A percentile compares a stretch with the other conserved stretches of the same genome.
Conservation (phyloP, 805 yeast species). For the Priceomyces medius region DNA sequence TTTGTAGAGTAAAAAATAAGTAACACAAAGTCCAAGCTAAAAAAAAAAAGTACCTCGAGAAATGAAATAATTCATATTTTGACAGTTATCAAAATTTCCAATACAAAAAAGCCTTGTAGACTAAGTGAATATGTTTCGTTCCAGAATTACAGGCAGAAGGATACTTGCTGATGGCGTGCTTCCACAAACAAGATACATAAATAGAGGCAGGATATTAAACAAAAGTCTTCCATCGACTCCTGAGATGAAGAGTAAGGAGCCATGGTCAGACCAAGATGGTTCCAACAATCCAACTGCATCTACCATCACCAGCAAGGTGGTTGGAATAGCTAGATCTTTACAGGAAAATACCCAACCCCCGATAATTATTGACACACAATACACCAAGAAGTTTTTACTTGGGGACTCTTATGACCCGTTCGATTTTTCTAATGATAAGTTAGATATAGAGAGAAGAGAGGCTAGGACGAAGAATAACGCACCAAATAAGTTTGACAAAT, state of each 20-base stretch:
- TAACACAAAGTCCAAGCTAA: not conserved
- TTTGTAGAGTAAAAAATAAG: not conserved
- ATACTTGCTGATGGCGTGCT: not conserved
- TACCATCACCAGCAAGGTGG: constrained; percentile 30
- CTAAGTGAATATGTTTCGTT: not conserved
- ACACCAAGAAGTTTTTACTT: constrained; percentile 47
- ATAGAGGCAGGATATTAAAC: not conserved
- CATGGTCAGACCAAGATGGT: constrained; percentile 25
- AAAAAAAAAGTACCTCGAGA: not conserved
- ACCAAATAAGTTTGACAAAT: constrained; percentile 27
- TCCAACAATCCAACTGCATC: constrained; percentile 9
- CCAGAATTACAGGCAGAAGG: not conserved
- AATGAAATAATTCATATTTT: not conserved
- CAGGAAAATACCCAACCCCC: constrained; percentile 34
- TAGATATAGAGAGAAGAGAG: constrained; percentile 47
- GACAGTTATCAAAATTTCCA: not conserved
- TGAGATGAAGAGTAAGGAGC: constrained; percentile 28
- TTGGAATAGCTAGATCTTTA: constrained; percentile 33
- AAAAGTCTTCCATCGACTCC: constrained; percentile 26
- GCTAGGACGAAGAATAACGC: constrained; percentile 20
- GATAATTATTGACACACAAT: constrained; percentile 26
- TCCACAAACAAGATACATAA: not conserved
- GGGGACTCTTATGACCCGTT: constrained; percentile 74
- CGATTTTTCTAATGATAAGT: constrained; percentile 66
- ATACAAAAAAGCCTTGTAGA: not conserved